Conservation (phyloP, 2,329 filamentous ascomycete species). For the Catunica adiposa region DNA sequence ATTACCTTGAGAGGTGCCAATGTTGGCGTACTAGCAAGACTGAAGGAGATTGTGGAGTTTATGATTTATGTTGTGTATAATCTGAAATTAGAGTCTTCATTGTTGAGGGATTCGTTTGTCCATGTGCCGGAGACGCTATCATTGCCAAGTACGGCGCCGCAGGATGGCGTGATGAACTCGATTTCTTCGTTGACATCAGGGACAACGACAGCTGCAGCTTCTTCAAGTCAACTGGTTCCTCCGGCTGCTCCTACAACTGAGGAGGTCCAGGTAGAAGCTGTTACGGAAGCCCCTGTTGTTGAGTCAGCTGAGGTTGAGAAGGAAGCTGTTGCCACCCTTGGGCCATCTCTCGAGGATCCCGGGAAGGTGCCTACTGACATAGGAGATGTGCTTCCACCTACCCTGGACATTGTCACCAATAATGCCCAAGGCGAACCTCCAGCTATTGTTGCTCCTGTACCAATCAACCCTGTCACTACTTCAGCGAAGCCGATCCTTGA, state of each 20-base stretch:
- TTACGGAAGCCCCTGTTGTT: not conserved
- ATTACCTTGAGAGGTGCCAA: conserved; percentile 77
- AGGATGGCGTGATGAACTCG: not conserved
- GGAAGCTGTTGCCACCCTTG: no score
- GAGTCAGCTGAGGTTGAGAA: no score
- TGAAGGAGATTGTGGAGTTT: conserved; percentile 92
- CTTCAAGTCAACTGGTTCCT: not conserved
- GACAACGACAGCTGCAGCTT: not conserved
- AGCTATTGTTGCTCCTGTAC: conserved; percentile 1
- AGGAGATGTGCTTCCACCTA: not conserved
- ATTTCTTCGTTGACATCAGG: not conserved
- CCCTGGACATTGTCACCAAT: not conserved
- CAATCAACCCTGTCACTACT: not conserved
- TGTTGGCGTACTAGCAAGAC: conserved; percentile 50
- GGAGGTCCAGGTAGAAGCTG: not conserved
- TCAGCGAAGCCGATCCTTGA: not conserved
- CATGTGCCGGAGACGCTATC: conserved; percentile 50
- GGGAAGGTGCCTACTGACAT: not conserved
- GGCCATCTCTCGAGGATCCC: no score
- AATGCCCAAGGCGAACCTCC: not conserved
- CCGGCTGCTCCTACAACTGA: not conserved
- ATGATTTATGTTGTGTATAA: conserved; percentile 99
- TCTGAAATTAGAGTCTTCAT: conserved; percentile 80
- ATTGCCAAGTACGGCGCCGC: conserved; percentile 8
- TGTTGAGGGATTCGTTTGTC: conserved; percentile 86